These are phyloP conservation scores for Psilocybe subaeruginosa DNA, from an alignment of 768 basidiomycete species.

Conservation along the genomic window DNA sequence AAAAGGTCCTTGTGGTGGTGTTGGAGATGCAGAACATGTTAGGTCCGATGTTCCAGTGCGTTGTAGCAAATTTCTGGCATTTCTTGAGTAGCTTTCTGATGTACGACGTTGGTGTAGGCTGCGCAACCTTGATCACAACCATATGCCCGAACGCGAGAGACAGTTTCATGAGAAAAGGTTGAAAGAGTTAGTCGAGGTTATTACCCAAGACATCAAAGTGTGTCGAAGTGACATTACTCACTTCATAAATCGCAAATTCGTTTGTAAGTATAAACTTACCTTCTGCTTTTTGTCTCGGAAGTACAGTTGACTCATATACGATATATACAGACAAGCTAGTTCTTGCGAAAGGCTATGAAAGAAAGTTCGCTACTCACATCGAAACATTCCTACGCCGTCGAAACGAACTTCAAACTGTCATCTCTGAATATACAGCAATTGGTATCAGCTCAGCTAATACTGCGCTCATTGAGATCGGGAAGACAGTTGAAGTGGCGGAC, in stretches of 20 bases:
- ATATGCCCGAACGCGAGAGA: constrained; percentile 25
- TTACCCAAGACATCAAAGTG: constrained; percentile 14
- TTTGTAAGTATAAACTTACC: constrained; percentile 2
- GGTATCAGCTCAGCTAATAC: constrained; percentile 28
- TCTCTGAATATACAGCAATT: constrained; percentile 17
- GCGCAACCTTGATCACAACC: constrained; percentile 18
- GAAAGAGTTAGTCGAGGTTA: constrained; percentile 6
- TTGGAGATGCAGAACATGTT: constrained; percentile 49
- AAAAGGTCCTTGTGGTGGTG: constrained; percentile 40
- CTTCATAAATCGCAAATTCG: constrained; percentile 13
- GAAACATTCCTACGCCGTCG: constrained; percentile 11
- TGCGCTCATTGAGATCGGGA: constrained; percentile 28
- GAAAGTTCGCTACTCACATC: constrained; percentile 14
- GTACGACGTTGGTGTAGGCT: constrained; percentile 14
- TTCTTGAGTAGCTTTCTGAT: background rate
- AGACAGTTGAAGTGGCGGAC: constrained; percentile 29
- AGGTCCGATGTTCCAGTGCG: constrained; percentile 42
- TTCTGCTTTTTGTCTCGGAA: no score
- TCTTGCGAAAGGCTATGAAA: constrained; percentile 15
- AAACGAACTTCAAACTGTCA: constrained; percentile 8
- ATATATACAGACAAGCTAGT: constrained; percentile 7
- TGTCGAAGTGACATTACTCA: constrained; percentile 16
- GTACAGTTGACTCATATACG: no score
- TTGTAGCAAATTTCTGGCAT: background rate
- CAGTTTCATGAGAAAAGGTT: constrained; percentile 8